A percentile compares a stretch with the other conserved stretches of the same genome.
These are phyloP conservation scores for Xenoacremonium recifei DNA, from an alignment of 2,329 filamentous ascomycete genomes.

Conservation along the genomic window DNA sequence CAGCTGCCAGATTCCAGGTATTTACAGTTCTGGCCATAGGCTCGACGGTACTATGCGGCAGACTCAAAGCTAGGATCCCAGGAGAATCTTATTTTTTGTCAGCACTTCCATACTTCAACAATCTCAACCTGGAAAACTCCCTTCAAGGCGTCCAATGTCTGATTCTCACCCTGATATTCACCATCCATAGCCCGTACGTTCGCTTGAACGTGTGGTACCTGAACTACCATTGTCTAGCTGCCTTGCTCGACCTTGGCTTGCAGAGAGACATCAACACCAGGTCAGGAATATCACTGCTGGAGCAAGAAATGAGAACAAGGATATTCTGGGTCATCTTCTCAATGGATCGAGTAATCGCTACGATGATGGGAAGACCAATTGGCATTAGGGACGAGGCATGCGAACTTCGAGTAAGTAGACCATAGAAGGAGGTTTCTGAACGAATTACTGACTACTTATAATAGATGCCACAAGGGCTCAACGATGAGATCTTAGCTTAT, in stretches of 20 bases:
- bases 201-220: conserved; percentile 53
- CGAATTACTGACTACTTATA: conserved; percentile 10
- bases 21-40: conserved; percentile 54
- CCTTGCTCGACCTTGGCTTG: conserved; percentile 49
- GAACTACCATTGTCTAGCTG: conserved; percentile 54
- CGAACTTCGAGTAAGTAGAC: conserved; percentile 42
- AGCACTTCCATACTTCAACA: conserved; percentile 46
- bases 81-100: conserved; percentile 48
- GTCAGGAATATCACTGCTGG: conserved; percentile 42
- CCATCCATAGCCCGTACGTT: conserved; percentile 48
- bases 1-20: conserved; percentile 43
- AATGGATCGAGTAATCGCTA: conserved; percentile 50
- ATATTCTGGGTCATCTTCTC: conserved; percentile 55
- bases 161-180: conserved; percentile 45
- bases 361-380: conserved; percentile 56
- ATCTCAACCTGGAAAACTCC: conserved; percentile 46
- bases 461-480: conserved; percentile 29
- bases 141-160: conserved; percentile 49
- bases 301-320: conserved; percentile 53
- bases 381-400: conserved; percentile 55
- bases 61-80: conserved; percentile 41
- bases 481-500: conserved; percentile 10
- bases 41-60: conserved; percentile 42
- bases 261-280: conserved; percentile 47
- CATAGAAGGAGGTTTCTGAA: background rate